A percentile compares a stretch with the other conserved stretches of the same genome.
Conservation (phyloP, 306 rosid species). For the Citrullus amarus region DNA sequence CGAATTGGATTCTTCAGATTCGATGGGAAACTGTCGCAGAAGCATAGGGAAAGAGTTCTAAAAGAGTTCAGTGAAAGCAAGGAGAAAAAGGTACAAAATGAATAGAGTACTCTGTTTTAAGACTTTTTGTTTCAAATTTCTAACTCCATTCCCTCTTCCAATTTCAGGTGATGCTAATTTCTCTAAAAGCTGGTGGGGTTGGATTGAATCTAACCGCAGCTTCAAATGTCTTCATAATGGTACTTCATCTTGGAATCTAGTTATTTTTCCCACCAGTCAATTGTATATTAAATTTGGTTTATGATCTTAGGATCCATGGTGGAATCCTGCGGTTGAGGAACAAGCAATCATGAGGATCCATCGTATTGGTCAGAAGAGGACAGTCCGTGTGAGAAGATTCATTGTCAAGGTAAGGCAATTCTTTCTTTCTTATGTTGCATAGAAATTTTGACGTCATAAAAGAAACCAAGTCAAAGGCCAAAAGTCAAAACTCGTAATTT, state of each 20-base stretch:
- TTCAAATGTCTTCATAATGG: slow-evolving; percentile 73
- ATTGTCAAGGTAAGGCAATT: slow-evolving; percentile 25
- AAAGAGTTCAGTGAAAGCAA: slow-evolving; percentile 47
- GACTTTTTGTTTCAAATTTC: not conserved
- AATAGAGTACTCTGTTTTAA: not conserved
- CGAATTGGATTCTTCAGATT: slow-evolving; percentile 51
- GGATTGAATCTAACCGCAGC: slow-evolving; percentile 90
- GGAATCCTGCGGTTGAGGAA: slow-evolving; percentile 97
- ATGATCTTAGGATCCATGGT: slow-evolving; percentile 69
- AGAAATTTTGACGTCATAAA: not conserved
- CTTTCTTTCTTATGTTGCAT: not conserved
- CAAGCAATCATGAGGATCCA: slow-evolving; percentile 91
- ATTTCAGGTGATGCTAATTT: slow-evolving; percentile 57
- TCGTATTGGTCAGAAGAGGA: slow-evolving; percentile 66
- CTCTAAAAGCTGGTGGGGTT: slow-evolving; percentile 85
- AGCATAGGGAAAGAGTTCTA: slow-evolving; percentile 55
- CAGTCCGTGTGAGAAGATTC: slow-evolving; percentile 32
- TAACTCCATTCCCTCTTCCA: not conserved
- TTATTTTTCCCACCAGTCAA: not conserved
- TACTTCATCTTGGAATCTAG: not conserved
- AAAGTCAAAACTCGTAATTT: not conserved
- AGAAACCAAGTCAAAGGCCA: not conserved
- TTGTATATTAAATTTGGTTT: not conserved
- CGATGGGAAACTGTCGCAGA: slow-evolving; percentile 59
- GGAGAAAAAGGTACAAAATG: slow-evolving; percentile 38